These are phyloP conservation scores for Phytophthora kernoviae DNA, from an alignment of 352 stramenopile genomes.

Conservation along the genomic window DNA sequence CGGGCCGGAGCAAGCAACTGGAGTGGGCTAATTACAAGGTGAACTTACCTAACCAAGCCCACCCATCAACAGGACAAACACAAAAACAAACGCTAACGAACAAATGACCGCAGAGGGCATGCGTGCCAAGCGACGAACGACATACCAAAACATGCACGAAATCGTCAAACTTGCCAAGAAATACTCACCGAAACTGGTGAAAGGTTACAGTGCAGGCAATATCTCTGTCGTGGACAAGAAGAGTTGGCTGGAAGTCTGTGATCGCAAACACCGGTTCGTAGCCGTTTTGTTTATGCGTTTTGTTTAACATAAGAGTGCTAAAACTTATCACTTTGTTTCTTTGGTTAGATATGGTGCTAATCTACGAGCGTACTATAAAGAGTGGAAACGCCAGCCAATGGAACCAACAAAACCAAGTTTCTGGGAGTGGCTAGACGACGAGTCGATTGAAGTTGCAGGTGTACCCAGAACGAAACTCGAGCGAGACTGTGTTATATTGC, in stretches of 20 bases:
- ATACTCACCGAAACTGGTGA: constrained; percentile 88
- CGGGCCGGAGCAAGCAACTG: constrained; percentile 47
- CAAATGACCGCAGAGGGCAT: constrained; percentile 77
- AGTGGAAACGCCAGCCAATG: constrained; percentile 91
- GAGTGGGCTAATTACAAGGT: constrained; percentile 47
- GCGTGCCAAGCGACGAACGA: constrained; percentile 75
- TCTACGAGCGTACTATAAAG: constrained; percentile 96
- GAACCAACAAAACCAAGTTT: constrained; percentile 80
- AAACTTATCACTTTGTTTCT: background rate
- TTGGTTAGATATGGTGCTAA: constrained; percentile 94
- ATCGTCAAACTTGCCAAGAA: constrained; percentile 90
- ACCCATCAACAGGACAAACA: constrained; percentile 3
- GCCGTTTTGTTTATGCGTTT: background rate
- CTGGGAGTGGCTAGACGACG: constrained; percentile 90
- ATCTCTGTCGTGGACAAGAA: constrained; percentile 93
- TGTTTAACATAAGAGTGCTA: background rate
- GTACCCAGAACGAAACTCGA: constrained; percentile 93
- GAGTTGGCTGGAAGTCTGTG: constrained; percentile 89
- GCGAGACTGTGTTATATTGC: constrained; percentile 94
- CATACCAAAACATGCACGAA: constrained; percentile 89
- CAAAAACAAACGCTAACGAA: constrained; percentile 10
- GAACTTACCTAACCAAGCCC: constrained; percentile 5
- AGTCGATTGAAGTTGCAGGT: constrained; percentile 85
- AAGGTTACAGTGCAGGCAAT: constrained; percentile 88
- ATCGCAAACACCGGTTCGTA: constrained; percentile 83